phyloP scores from a whole-genome alignment of 139 green algal species.

The Asterochloris sp. region DNA sequence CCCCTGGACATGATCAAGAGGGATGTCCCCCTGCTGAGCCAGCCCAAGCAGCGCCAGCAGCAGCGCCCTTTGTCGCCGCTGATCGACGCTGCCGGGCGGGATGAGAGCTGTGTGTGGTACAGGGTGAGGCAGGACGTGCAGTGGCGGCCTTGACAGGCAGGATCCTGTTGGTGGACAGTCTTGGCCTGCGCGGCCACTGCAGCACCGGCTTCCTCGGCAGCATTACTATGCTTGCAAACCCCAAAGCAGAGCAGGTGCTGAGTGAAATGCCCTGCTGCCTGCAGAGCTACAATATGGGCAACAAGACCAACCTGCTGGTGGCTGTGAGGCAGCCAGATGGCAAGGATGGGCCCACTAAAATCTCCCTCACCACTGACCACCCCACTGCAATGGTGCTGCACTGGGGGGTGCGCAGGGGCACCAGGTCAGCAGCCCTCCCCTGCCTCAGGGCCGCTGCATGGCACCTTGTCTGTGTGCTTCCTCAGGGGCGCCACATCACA shows the following conservation, averaged over 20 bases:
- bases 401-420: conserved; percentile 68
- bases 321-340: conserved; percentile 55
- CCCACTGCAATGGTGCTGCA: conserved; percentile 69
- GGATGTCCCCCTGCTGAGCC: conserved; percentile 41
- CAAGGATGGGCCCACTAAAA: conserved; percentile 21
- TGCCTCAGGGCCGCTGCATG: conserved; percentile 14
- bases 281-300: conserved; percentile 55
- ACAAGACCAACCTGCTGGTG: conserved; percentile 71
- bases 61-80: conserved; percentile 38
- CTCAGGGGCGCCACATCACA: neutral
- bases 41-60: conserved; percentile 27
- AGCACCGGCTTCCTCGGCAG: too few relatives aligned
- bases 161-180: neutral
- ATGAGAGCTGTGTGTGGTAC: conserved; percentile 43
- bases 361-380: conserved; percentile 71
- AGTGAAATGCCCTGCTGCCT: neutral
- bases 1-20: conserved; percentile 72
- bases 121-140: conserved; percentile 19
- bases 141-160: neutral
- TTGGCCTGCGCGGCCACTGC: too few relatives aligned
- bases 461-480: too few relatives aligned
- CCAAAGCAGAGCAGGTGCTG: neutral
- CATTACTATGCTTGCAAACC: too few relatives aligned
- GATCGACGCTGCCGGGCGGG: conserved; percentile 22
- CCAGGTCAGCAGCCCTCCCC: conserved; percentile 16